Evolutionary conservation across 345 rosid genomes (phyloP).

Genomic region (Aurinia saxatilis): DNA sequence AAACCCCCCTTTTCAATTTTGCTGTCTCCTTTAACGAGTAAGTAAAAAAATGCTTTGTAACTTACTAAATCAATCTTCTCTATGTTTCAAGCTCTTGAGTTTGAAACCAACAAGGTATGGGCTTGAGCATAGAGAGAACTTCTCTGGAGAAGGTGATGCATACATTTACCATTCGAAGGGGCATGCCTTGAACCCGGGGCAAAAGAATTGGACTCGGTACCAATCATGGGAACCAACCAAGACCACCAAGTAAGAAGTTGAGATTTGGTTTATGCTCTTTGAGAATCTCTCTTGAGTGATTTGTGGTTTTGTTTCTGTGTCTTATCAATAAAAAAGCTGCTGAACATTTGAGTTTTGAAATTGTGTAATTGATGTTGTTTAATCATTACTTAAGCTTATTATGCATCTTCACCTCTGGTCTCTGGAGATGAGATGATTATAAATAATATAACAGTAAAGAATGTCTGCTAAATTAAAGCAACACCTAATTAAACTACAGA

Average conservation of each 20-base stretch:
- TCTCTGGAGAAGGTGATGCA: constrained; percentile 83
- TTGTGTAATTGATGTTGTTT: background rate
- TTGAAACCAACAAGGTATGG: constrained; percentile 90
- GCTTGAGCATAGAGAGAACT: constrained; percentile 78
- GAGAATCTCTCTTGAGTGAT: constrained; percentile 7
- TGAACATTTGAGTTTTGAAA: background rate
- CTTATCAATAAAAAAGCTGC: constrained; percentile 18
- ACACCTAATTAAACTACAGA: background rate
- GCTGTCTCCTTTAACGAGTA: background rate
- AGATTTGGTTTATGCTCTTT: background rate
- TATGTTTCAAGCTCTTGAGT: constrained; percentile 63
- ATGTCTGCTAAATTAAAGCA: background rate
- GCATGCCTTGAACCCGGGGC: constrained; percentile 84
- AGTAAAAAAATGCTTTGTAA: background rate
- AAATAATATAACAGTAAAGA: background rate
- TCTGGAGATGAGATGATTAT: too few species aligned
- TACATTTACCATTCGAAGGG: constrained; percentile 91
- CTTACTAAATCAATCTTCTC: background rate
- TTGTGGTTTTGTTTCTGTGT: constrained; percentile 8
- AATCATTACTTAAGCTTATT: background rate
- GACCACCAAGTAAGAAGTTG: constrained; percentile 34
- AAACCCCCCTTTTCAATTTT: background rate
- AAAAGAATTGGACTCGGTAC: constrained; percentile 92
- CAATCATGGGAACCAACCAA: constrained; percentile 86
- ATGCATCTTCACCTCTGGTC: background rate